Evolutionary conservation across 768 basidiomycete genomes (phyloP).

Genomic region (Hysterangium stoloniferum): DNA sequence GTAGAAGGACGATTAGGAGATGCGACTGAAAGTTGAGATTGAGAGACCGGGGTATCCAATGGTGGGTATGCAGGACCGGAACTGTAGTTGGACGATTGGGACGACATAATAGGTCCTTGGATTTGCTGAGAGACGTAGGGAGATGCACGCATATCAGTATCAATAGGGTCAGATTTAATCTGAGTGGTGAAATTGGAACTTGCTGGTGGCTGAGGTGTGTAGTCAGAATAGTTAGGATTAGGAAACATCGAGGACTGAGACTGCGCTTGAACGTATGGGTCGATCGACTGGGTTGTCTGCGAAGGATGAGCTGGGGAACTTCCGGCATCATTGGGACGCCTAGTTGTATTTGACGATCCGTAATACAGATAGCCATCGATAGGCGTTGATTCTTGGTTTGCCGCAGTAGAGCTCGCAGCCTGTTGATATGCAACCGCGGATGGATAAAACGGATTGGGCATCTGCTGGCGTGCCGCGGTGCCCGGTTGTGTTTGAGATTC

Average conservation of each 20-base stretch:
- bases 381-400: slow-evolving; percentile 38
- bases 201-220: slow-evolving; percentile 1
- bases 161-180: slow-evolving; percentile 4
- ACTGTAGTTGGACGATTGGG: slow-evolving; percentile 9
- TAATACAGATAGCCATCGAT: slow-evolving; percentile 23
- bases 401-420: slow-evolving; percentile 52
- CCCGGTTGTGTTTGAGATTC: slow-evolving; percentile 8
- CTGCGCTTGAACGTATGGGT: slow-evolving; percentile 1
- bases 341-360: background rate
- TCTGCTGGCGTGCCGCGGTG: slow-evolving; percentile 1
- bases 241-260: slow-evolving; percentile 2
- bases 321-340: background rate
- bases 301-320: background rate
- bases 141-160: slow-evolving; percentile 23
- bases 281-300: slow-evolving; percentile 20
- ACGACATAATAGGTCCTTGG: background rate
- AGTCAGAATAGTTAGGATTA: slow-evolving; percentile 5
- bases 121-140: slow-evolving; percentile 49
- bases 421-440: slow-evolving; percentile 27
- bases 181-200: slow-evolving; percentile 2
- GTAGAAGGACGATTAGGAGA: slow-evolving; percentile 46
- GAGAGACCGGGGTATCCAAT: slow-evolving; percentile 17
- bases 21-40: slow-evolving; percentile 44
- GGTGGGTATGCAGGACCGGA: slow-evolving; percentile 10
- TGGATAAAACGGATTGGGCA: slow-evolving; percentile 15